Base-by-base conservation (phyloP, 2,329 filamentous ascomycete species). In the Tolypocladium album region DNA sequence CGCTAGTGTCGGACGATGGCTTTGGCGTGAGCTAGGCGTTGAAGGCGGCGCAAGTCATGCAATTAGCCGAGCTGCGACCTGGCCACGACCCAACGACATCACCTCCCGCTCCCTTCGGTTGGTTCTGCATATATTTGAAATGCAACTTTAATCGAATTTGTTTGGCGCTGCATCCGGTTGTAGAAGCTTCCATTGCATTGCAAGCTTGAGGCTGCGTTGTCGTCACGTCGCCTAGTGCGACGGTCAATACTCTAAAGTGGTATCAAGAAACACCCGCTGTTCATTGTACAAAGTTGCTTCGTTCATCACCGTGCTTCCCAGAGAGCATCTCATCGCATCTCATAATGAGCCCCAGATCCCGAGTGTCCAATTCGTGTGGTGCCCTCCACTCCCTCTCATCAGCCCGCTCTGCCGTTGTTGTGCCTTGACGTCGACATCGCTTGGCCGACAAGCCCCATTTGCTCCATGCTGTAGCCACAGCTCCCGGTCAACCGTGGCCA, bases 401-500 rank as follows among this genome's bases (percentile, higher is more conserved):
- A 85, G 67, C 20, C 80, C 79, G 67, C 86, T 88, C 70, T 88
- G 85, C 61, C 86, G 79, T 64, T 86, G 82, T 58, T 80, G 79
- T 2, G 77, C 74, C 71, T 82, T 83, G 50, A 79, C 67, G 61
- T 86, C 83, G 4, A 87, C 77, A 17, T 89, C 87, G 53, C 72
- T 78, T 1, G 84, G 78, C 55, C 79, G 79, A 22, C 78, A 82
- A 1, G 87, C 87, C 3, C 87, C 87, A 22, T 76, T 75, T 27
- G 82, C 74, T 1, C 89, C 89, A 64, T 90, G 81, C 65, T 85
- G 84, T 55, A 86, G 70, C 80, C 89, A 93, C 40, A 83, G 76
- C 8, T 93, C 89, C 34, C 86, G 78, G 63, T 92, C 89, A 24
- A 92, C 77, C 38, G 86, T 82, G 2, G 87, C 86, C 58, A 90